phyloP scores from a whole-genome alignment of 2,329 filamentous ascomycete genomes.

The Phyllosticta citribraziliensis region DNA sequence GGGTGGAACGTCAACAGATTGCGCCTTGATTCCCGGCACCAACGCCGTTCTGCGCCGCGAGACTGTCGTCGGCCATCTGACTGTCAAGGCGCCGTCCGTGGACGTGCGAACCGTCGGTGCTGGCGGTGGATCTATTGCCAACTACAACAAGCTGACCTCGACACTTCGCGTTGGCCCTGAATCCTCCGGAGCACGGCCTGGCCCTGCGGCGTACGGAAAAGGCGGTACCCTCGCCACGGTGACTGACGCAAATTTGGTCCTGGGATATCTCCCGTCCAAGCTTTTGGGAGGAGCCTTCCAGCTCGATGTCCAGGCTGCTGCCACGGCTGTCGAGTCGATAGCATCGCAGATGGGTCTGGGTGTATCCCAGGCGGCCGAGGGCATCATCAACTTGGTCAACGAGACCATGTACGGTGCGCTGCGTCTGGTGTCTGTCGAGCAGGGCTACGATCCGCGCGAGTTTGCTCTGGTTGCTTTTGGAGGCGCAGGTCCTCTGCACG shows the following conservation, averaged over 20 bases:
- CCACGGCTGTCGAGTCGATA: constrained; percentile 32
- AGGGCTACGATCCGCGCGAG: constrained; percentile 42
- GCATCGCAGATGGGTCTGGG: constrained; percentile 38
- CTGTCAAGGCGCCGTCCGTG: constrained; percentile 38
- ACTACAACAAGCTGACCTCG: constrained; percentile 38
- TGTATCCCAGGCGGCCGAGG: constrained; percentile 35
- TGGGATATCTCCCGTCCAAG: constrained; percentile 39
- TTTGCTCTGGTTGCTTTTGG: constrained; percentile 44
- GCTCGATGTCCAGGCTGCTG: constrained; percentile 35
- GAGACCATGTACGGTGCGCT: constrained; percentile 44
- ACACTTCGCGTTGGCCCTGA: constrained; percentile 43
- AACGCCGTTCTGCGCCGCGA: constrained; percentile 37
- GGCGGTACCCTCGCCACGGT: constrained; percentile 38
- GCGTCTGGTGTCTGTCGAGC: constrained; percentile 42
- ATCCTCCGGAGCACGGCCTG: constrained; percentile 39
- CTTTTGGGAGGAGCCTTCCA: constrained; percentile 38
- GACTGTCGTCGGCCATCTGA: constrained; percentile 35
- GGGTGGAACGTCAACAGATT: constrained; percentile 43
- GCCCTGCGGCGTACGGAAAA: constrained; percentile 41
- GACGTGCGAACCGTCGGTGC: constrained; percentile 42
- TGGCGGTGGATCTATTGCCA: constrained; percentile 41
- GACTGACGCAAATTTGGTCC: constrained; percentile 39
- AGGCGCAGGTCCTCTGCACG: constrained; percentile 43
- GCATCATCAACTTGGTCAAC: constrained; percentile 41
- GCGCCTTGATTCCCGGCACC: constrained; percentile 35